phyloP scores from a whole-genome alignment of 2,329 filamentous ascomycete genomes.

The Cladophialophora yegresii region DNA sequence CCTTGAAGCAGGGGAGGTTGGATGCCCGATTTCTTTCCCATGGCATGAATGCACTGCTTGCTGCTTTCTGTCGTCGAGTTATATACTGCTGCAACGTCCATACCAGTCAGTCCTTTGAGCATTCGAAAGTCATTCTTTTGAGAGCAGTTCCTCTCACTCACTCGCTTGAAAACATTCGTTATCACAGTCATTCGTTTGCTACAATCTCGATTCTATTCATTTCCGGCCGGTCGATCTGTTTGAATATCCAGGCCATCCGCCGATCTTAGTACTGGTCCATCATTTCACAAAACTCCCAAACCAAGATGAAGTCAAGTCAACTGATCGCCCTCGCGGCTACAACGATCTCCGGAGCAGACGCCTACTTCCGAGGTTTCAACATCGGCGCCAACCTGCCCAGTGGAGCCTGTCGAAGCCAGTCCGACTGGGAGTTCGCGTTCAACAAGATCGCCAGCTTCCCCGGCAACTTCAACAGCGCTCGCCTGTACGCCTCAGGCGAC shows the following conservation, averaged over 20 bases:
- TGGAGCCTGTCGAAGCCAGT: constrained; percentile 38
- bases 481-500: constrained; percentile 43
- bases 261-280: too few species aligned
- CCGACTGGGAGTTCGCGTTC: constrained; percentile 40
- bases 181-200: constrained; percentile 8
- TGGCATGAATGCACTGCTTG: not conserved
- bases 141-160: not conserved
- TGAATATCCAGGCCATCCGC: not conserved
- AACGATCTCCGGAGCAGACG: constrained; percentile 29
- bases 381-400: constrained; percentile 38
- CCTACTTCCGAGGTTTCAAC: constrained; percentile 41
- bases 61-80: not conserved
- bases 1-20: not conserved
- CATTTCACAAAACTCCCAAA: not conserved
- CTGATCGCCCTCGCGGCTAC: constrained; percentile 31
- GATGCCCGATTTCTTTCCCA: constrained; percentile 1
- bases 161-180: constrained; percentile 1
- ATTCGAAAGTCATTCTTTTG: constrained; percentile 9
- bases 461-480: constrained; percentile 37
- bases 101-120: constrained; percentile 10
- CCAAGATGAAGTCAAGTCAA: constrained; percentile 25
- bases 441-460: constrained; percentile 37
- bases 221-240: not conserved
- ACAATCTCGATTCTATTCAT: not conserved
- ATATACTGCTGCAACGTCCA: constrained; percentile 4